Conservation (phyloP, 495 filamentous ascomycete genomes). For the Lepraria neglecta region DNA sequence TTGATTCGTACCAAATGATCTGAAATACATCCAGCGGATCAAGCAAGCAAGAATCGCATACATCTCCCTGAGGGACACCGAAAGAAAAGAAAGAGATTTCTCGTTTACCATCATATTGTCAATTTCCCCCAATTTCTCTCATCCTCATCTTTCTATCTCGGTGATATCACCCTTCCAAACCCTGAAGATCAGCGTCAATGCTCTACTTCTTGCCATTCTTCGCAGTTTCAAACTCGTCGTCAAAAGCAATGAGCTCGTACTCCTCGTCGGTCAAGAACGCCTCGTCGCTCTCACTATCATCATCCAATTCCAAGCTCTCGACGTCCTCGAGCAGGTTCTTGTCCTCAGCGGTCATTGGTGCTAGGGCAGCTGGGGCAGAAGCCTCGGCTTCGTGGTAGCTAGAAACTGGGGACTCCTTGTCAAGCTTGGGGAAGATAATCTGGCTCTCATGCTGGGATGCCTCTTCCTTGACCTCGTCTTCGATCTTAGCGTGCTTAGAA, state of each 20-base stretch:
- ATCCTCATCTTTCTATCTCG: conserved; percentile 1
- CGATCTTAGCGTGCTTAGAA: conserved; percentile 27
- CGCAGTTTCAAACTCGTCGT: conserved; percentile 67
- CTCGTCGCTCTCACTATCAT: conserved; percentile 49
- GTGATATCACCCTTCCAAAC: not conserved
- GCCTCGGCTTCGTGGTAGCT: conserved; percentile 61
- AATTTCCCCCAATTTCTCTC: conserved; percentile 13
- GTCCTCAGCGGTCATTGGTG: conserved; percentile 39
- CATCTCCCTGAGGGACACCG: conserved; percentile 8
- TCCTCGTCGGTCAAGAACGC: conserved; percentile 94
- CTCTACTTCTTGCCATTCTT: conserved; percentile 27
- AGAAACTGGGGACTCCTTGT: conserved; percentile 82
- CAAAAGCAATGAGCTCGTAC: conserved; percentile 93
- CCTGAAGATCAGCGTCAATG: not conserved
- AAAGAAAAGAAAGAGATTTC: conserved; percentile 7
- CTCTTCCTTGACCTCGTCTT: conserved; percentile 26
- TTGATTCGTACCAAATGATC: conserved; percentile 14
- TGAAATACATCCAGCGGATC: conserved; percentile 8
- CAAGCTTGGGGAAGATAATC: conserved; percentile 96
- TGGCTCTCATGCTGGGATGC: conserved; percentile 45
- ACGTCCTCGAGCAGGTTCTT: conserved; percentile 58
- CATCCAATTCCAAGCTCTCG: conserved; percentile 58
- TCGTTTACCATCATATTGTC: conserved; percentile 3
- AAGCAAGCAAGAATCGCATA: conserved; percentile 11
- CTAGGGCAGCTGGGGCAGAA: conserved; percentile 28